Evolutionary conservation across 306 rosid genomes (phyloP).

Genomic region (Trichosanthes truncata): DNA sequence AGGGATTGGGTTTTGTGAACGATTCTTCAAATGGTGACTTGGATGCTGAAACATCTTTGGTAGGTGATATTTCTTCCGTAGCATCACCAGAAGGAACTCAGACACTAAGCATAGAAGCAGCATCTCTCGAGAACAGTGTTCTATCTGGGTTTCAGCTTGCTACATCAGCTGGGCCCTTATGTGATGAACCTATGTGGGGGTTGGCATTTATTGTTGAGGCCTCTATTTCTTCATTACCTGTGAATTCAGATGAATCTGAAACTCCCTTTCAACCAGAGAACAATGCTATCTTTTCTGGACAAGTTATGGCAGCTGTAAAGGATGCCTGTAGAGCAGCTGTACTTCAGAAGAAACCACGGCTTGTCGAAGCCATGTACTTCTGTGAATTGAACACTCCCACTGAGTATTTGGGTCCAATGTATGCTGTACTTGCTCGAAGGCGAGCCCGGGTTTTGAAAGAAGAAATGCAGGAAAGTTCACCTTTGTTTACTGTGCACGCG

Average conservation of each 20-base stretch:
- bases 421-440: slow-evolving; percentile 81
- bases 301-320: slow-evolving; percentile 70
- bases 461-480: slow-evolving; percentile 96
- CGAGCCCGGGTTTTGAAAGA: slow-evolving; percentile 71
- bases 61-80: slow-evolving; percentile 15
- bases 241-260: slow-evolving; percentile 43
- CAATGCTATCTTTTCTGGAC: slow-evolving; percentile 66
- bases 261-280: slow-evolving; percentile 47
- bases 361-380: slow-evolving; percentile 92
- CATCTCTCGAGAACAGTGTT: slow-evolving; percentile 61
- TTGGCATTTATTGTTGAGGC: slow-evolving; percentile 79
- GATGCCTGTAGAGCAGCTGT: slow-evolving; percentile 82
- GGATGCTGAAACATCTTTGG: slow-evolving; percentile 3
- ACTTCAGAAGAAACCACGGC: slow-evolving; percentile 70
- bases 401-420: slow-evolving; percentile 74
- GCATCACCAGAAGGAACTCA: slow-evolving; percentile 30
- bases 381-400: slow-evolving; percentile 73
- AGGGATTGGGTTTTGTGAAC: slow-evolving; percentile 44
- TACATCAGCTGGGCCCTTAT: slow-evolving; percentile 86
- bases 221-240: slow-evolving; percentile 32
- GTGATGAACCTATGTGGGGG: slow-evolving; percentile 94
- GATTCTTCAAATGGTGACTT: slow-evolving; percentile 20
- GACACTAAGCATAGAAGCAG: slow-evolving; percentile 39
- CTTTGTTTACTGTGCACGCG: slow-evolving; percentile 85
- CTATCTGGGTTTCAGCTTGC: slow-evolving; percentile 77